phyloP scores from a whole-genome alignment of 768 basidiomycete genomes.

The Lactifluus piperatus region DNA sequence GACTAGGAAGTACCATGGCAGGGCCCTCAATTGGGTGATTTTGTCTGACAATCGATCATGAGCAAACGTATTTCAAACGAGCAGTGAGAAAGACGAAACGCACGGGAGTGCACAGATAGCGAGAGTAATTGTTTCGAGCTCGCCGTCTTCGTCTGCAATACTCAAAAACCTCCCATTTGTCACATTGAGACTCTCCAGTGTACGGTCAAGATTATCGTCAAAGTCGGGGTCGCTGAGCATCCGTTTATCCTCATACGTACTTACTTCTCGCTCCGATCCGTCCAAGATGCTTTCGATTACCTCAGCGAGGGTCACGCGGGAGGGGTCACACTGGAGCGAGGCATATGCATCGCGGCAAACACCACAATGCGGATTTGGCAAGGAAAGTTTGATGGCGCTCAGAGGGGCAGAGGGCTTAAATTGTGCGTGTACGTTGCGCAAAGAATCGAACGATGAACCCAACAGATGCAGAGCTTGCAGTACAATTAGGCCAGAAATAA shows the following conservation, averaged over 20 bases:
- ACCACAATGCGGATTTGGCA: constrained; percentile 72
- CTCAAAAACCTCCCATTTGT: constrained; percentile 79
- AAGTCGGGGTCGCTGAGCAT: constrained; percentile 89
- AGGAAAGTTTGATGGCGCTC: constrained; percentile 52
- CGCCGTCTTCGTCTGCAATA: constrained; percentile 83
- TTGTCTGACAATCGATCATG: constrained; percentile 33
- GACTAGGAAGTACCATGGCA: constrained; percentile 55
- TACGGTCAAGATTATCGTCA: constrained; percentile 78
- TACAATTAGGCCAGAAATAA: constrained; percentile 91
- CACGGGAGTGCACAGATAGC: constrained; percentile 65
- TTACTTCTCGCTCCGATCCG: constrained; percentile 38
- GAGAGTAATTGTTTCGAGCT: constrained; percentile 60
- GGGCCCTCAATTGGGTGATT: constrained; percentile 45
- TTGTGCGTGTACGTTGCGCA: constrained; percentile 73
- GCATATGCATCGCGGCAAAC: constrained; percentile 84
- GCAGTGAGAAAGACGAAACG: constrained; percentile 27
- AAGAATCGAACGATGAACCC: constrained; percentile 46
- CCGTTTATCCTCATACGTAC: constrained; percentile 80
- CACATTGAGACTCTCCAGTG: constrained; percentile 73
- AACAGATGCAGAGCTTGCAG: constrained; percentile 85
- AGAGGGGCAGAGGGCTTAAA: constrained; percentile 75
- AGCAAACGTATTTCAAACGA: not conserved
- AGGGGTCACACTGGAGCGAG: constrained; percentile 63
- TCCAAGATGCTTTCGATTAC: constrained; percentile 63
- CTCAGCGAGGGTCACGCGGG: constrained; percentile 58